A percentile compares a stretch with the other conserved stretches of the same genome.
These are phyloP conservation scores for Geotrichum candidum DNA, from an alignment of 1,139 yeast species.

Conservation along the genomic window DNA sequence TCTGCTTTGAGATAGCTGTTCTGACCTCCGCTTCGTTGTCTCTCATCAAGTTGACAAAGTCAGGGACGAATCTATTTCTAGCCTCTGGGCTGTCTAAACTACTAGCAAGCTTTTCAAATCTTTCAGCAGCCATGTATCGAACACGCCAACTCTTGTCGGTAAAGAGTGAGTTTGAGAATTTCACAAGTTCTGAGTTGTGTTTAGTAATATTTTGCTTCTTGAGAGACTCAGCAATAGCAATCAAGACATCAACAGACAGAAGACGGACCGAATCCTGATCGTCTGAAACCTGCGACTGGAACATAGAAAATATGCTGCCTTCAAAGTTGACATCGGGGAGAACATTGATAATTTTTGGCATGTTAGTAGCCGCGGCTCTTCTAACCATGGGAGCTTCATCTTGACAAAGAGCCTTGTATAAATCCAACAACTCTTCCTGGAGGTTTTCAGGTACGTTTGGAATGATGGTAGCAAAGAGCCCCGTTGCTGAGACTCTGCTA, in stretches of 20 bases:
- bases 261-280: slow-evolving; percentile 95
- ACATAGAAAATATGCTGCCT: slow-evolving; percentile 61
- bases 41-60: slow-evolving; percentile 70
- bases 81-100: slow-evolving; percentile 54
- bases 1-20: slow-evolving; percentile 87
- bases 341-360: slow-evolving; percentile 64
- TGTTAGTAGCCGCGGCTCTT: slow-evolving; percentile 82
- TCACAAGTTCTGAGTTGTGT: slow-evolving; percentile 31
- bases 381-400: slow-evolving; percentile 99
- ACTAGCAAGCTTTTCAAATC: slow-evolving; percentile 67
- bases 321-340: slow-evolving; percentile 40
- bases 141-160: slow-evolving; percentile 97
- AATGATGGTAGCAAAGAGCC: slow-evolving; percentile 70
- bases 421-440: slow-evolving; percentile 48
- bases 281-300: slow-evolving; percentile 71
- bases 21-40: slow-evolving; percentile 97
- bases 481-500: slow-evolving; percentile 86
- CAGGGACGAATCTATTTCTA: slow-evolving; percentile 57
- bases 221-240: slow-evolving; percentile 41
- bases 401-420: slow-evolving; percentile 64
- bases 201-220: slow-evolving; percentile 28
- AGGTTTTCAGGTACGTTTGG: slow-evolving; percentile 49
- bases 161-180: slow-evolving; percentile 55
- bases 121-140: slow-evolving; percentile 93
- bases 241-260: slow-evolving; percentile 78